Base-by-base conservation (phyloP, 2,329 filamentous ascomycete species). In the Triangularia verruculosa region DNA sequence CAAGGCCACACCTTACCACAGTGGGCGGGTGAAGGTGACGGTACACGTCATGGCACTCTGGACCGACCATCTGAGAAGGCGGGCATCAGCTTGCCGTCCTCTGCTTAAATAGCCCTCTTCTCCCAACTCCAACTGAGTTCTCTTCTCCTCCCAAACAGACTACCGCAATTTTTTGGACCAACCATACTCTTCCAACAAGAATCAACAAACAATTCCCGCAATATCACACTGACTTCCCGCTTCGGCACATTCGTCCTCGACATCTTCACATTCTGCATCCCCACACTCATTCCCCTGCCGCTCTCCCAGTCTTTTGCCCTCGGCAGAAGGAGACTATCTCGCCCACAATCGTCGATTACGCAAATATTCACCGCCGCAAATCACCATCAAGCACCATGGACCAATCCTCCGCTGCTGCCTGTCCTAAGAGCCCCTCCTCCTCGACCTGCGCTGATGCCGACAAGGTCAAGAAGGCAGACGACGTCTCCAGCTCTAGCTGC, bases 261-360 rank as follows among this genome's bases (percentile, higher is more conserved):
- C 39, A 52, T 59, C 20, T 15, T 52, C 25, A 59, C 57, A n/a
- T 28, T 52, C 24, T 59, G 57, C 39, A 52, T 59, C 15, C 39
- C 57, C 12, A 52, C 39, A 8, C 34, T 52, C 34, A 59, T 52
- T 20, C 57, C 57, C 39, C 47, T 24, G 24, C 57, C 13, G 8
- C 39, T 52, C 13, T 59, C 57, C 6, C 39, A 59, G 39, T 52
- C 57, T 30, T 11, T 59, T 20, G 27, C 22, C 39, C 39, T 47
- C 39, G n/a, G 39, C n/a, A 47, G 39, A 47, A 59, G 57, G 15
- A 47, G 57, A 30, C 22, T 20, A 3, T 59, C 57, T 13, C 34
- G 39, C 43, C 57, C 57, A 1, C 39, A 20, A 6, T 32, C 57
- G 9, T 25, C 25, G 27, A 30, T 52, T 43, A 17, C 39, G 24